Base-by-base conservation (phyloP, 768 basidiomycete species). In the Boletus tomentosulus region DNA sequence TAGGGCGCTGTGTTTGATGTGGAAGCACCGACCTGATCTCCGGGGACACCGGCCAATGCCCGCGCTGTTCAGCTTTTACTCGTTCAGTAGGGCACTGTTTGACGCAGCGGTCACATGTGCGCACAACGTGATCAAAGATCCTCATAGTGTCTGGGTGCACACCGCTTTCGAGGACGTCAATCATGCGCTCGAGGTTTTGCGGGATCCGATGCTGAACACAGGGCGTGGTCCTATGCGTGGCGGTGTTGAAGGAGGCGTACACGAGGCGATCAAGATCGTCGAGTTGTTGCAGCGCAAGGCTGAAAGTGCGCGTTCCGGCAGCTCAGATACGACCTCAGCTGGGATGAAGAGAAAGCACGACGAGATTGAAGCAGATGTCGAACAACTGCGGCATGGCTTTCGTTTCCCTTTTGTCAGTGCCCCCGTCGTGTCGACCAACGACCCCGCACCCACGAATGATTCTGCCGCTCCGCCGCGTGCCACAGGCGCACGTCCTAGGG, bases 21-120 rank as follows among this genome's bases (percentile, higher is more conserved):
- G 74, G 73, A 72, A 71, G 41, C 65, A 71, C 37, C 58, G 68
- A 11, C 68, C 67, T 5, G 67, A 69, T 34, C 62, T 69, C n/a
- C 66, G 66, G 6, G 65, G 59, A 24, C 66, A 62, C 24, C 66
- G 67, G 28, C 71, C 68, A 25, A 68, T 72, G 15, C 77, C 78
- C n/a, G 74, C 77, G 3, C 62, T 77, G 38, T 77, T 83, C 61
- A 77, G 77, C 51, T 80, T 81, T 58, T 83, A 85, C 62, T 76
- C 84, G 3, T 78, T 86, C 47, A 76, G 78, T 15, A 78, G 84
- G 55, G 73, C 81, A 13, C 67, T 91, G 19, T 82, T 86, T 60
- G 85, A 87, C 57, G 83, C 89, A 0, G 78, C 81, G 5, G 78
- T 87, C 19, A 74, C 82, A 13, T 85, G 83, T 57, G 84, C 84